Percentiles rank a stretch among this genome's conserved stretches.
phyloP scores from a whole-genome alignment of 768 basidiomycete species.

The Tephrocybe sp. region DNA sequence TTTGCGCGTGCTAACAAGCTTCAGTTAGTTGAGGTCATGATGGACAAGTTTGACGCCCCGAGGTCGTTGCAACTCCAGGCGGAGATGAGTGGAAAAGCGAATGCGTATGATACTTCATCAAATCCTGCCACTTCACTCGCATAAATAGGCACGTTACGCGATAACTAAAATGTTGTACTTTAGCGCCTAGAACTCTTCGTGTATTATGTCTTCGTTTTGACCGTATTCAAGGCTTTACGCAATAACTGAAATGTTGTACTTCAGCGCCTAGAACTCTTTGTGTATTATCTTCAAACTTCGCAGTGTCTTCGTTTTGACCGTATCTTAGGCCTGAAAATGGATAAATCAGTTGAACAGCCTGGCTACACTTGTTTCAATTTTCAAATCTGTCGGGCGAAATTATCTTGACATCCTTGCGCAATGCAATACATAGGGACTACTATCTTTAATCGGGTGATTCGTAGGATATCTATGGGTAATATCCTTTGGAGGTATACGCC shows the following conservation, averaged over 20 bases:
- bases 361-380: no score
- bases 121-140: conserved; percentile 3
- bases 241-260: background rate
- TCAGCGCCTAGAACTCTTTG: background rate
- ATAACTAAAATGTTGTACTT: background rate
- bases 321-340: no score
- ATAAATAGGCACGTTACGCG: background rate
- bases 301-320: background rate
- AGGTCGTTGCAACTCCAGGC: conserved; percentile 53
- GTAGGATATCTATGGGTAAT: no score
- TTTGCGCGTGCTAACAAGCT: conserved; percentile 68
- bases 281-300: no score
- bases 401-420: no score
- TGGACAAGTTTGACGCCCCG: conserved; percentile 74
- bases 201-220: background rate
- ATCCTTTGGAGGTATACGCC: no score
- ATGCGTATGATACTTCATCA: conserved; percentile 31
- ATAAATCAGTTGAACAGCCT: no score
- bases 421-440: no score
- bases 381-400: no score
- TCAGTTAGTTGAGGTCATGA: conserved; percentile 78
- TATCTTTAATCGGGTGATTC: no score
- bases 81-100: conserved; percentile 50
- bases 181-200: background rate
- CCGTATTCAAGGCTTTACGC: no score